Evolutionary conservation across 306 rosid species (phyloP).

Genomic region (Vigna trinervia): DNA sequence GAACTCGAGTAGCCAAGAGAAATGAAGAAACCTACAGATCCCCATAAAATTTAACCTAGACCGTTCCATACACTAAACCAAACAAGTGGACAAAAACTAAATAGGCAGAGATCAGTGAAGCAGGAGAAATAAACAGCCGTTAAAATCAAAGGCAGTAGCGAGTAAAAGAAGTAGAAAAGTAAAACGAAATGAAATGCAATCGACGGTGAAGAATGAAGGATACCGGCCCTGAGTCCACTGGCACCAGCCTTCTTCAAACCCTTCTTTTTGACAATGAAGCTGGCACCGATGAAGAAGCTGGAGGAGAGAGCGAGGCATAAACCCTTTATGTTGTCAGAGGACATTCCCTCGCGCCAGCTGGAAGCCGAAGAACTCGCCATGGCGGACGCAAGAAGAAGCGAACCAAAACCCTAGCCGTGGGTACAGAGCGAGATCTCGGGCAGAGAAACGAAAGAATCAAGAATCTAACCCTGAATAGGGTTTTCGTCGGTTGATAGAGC

Average conservation of each 20-base stretch:
- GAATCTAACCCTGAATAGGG: background rate
- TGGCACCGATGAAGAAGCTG: constrained; percentile 85
- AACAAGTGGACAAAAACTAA: constrained; percentile 23
- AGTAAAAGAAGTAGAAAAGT: background rate
- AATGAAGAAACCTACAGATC: constrained; percentile 40
- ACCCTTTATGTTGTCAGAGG: constrained; percentile 82
- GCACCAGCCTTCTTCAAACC: constrained; percentile 95
- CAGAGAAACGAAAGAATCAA: background rate
- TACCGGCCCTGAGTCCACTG: constrained; percentile 89
- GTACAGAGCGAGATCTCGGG: constrained; percentile 1
- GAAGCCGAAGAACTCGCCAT: constrained; percentile 48
- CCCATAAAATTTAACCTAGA: background rate
- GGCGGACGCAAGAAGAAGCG: background rate
- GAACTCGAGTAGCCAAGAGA: constrained; percentile 1
- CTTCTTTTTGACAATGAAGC: constrained; percentile 90
- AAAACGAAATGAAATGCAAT: background rate
- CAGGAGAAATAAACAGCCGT: background rate
- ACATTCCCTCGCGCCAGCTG: constrained; percentile 86
- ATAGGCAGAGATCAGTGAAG: constrained; percentile 12
- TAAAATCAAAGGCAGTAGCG: constrained; percentile 1
- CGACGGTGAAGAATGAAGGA: background rate
- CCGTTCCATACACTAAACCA: constrained; percentile 2
- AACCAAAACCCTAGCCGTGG: constrained; percentile 45
- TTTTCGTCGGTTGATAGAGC: constrained; percentile 46
- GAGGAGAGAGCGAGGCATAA: constrained; percentile 82